Base-by-base conservation (phyloP, 768 basidiomycete species). In the Russula abietina region DNA sequence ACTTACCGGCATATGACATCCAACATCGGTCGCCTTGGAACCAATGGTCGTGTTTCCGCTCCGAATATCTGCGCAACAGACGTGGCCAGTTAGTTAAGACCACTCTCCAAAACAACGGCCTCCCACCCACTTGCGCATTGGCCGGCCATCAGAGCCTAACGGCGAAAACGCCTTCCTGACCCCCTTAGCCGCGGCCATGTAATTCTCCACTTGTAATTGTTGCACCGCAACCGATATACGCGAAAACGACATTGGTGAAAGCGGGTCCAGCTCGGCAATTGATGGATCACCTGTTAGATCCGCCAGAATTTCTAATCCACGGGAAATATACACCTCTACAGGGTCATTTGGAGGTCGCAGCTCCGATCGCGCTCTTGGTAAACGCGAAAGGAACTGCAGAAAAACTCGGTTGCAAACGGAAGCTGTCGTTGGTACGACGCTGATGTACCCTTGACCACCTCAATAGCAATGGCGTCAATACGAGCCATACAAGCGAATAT, bases 331-430 rank as follows among this genome's bases (percentile, higher is more conserved):
- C 22, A 53, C 36, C 12, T 57, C 51, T n/a, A 65, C 17, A 4
- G 64, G 43, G 0, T 51, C 61, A 24, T 10, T 22, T 48, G 61
- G 64, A 24, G 61, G 43, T 45, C 26, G 60, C 28, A 65, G 17
- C 10, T 48, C 46, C n/a, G 64, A 62, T 39, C 61, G 49, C 11
- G 52, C 41, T 17, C 16, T 5, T 0, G 68, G 68, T n/a, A 68
- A 57, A 17, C 69, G 68, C 24, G 65, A 57, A 26, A 69, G 32
- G 24, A 69, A 69, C 22, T 69, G 60, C 5, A 58, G 48, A 36
- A 65, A 69, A 3, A 69, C 68, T 16, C 69, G 55, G n/a, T 69
- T 66, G 59, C 64, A 62, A 28, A 69, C 62, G 0, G 69, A 61
- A 17, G 68, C 62, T 8, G 61, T 70, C 19, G 65, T 62, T 14